These are phyloP conservation scores for Dalbergia oliveri DNA, from an alignment of 306 rosid genomes.

Conservation along the genomic window DNA sequence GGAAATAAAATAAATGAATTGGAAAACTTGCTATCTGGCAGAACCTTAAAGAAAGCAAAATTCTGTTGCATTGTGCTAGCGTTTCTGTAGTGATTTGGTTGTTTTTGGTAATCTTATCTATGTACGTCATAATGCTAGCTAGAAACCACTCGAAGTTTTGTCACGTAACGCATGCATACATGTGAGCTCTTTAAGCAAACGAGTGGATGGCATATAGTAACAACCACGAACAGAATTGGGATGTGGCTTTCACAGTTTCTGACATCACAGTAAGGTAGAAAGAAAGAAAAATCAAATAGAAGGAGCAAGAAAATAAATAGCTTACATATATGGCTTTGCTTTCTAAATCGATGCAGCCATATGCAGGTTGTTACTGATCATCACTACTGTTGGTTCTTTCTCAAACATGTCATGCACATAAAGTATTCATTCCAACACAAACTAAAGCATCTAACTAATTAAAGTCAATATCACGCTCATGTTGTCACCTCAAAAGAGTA, in stretches of 20 bases:
- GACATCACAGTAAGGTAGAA: background rate
- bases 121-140: slow-evolving; percentile 25
- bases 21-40: slow-evolving; percentile 5
- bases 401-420: too few species aligned
- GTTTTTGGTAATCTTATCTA: slow-evolving; percentile 40
- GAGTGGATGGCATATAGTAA: background rate
- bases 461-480: too few species aligned
- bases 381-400: too few species aligned
- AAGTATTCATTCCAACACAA: too few species aligned
- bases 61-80: slow-evolving; percentile 39
- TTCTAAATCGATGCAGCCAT: too few species aligned
- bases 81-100: slow-evolving; percentile 42
- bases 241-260: slow-evolving; percentile 3
- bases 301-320: background rate
- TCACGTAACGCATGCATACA: slow-evolving; percentile 48
- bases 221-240: background rate
- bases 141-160: slow-evolving; percentile 32
- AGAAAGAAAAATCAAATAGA: background rate
- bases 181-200: slow-evolving; percentile 28
- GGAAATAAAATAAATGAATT: too few species aligned
- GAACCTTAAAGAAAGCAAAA: slow-evolving; percentile 28
- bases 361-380: too few species aligned
- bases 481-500: too few species aligned
- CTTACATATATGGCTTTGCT: too few species aligned
- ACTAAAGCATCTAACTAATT: too few species aligned